Percentiles rank a stretch among this genome's conserved stretches.
Conservation (phyloP, 2,329 filamentous ascomycete species). For the Alternaria hordeiaustralica region DNA sequence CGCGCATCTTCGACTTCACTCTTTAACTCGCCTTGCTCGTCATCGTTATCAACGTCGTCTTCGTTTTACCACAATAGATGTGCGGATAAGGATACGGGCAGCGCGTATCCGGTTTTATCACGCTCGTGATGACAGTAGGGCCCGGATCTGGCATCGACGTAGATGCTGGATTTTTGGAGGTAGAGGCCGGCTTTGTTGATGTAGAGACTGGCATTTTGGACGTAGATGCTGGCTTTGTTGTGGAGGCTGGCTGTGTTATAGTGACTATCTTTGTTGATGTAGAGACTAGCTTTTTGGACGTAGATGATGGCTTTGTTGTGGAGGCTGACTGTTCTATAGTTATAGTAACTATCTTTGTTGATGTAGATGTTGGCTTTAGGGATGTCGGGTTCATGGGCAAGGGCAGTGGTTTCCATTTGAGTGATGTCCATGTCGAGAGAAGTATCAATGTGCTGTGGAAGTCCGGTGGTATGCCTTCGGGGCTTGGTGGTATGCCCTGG, state of each 20-base stretch:
- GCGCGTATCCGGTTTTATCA: constrained; percentile 19
- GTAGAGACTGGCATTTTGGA: neutral
- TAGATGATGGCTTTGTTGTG: neutral
- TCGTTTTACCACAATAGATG: constrained; percentile 23
- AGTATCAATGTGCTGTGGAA: neutral
- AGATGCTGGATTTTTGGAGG: neutral
- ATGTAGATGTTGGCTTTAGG: neutral
- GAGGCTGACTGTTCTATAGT: neutral
- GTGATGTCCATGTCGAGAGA: neutral
- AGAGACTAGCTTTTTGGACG: no score
- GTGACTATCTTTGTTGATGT: no score
- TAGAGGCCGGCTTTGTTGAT: neutral
- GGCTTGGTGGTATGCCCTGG: neutral
- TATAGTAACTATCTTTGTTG: neutral
- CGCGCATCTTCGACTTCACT: neutral
- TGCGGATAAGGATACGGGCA: constrained; percentile 43
- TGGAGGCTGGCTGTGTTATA: no score
- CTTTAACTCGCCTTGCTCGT: neutral
- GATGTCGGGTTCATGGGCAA: neutral
- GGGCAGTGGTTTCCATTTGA: neutral
- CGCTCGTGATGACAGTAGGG: constrained; percentile 4
- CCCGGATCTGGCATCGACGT: neutral
- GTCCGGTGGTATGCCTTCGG: neutral
- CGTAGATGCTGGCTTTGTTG: neutral
- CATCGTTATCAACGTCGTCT: constrained; percentile 16